phyloP scores from a whole-genome alignment of 108 stramenopile species.

The Skeletonema tropicum region DNA sequence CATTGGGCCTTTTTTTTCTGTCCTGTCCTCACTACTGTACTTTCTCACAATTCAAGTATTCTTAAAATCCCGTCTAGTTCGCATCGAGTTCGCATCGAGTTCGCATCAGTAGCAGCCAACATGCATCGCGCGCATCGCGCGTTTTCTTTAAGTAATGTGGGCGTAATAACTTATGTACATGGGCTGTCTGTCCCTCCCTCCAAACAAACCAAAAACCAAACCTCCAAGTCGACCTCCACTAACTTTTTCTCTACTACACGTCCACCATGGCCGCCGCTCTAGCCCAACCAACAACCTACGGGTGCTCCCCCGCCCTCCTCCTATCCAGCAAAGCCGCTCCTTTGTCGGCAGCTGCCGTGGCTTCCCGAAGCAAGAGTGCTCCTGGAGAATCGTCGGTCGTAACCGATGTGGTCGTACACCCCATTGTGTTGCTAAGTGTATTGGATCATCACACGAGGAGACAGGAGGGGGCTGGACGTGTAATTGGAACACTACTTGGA shows the following conservation, averaged over 20 bases:
- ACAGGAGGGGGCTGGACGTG: constrained; percentile 77
- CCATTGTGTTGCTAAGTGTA: constrained; percentile 81
- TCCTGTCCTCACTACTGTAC: no score
- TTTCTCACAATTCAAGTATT: no score
- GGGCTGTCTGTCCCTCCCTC: constrained; percentile 1
- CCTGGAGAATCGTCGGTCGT: constrained; percentile 16
- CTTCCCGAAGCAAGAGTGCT: constrained; percentile 7
- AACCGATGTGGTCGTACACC: constrained; percentile 75
- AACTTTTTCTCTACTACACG: not conserved
- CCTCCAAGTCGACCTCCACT: not conserved
- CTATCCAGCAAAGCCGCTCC: constrained; percentile 19
- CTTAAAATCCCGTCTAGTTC: no score
- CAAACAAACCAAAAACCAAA: not conserved
- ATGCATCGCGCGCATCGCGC: no score
- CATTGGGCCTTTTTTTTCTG: no score
- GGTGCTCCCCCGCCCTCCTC: constrained; percentile 44
- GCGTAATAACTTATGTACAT: no score
- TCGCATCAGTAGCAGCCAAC: no score
- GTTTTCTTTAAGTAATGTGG: no score
- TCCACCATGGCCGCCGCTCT: constrained; percentile 23
- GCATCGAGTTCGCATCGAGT: no score
- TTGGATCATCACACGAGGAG: constrained; percentile 87
- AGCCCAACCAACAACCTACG: constrained; percentile 34
- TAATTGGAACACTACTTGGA: constrained; percentile 85
- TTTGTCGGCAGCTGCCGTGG: not conserved